These are phyloP conservation scores for Fusarium drepaniforme DNA, from an alignment of 2,329 filamentous ascomycete genomes.

Conservation along the genomic window DNA sequence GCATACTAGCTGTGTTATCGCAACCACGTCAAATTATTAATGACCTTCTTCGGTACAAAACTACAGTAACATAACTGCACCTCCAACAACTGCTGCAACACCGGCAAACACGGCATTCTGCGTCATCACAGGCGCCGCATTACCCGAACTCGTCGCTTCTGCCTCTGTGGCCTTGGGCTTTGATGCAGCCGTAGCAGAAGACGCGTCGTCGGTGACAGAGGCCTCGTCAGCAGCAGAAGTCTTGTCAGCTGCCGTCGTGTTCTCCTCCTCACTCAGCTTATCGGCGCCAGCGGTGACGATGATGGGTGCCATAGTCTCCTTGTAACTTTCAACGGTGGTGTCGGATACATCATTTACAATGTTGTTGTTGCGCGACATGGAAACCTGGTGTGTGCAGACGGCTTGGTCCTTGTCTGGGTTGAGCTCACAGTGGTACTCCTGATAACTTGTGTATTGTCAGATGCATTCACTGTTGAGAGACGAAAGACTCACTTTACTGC, in stretches of 20 bases:
- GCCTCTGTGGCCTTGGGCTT: conserved; percentile 30
- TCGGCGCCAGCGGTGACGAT: conserved; percentile 52
- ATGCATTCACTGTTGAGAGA: not conserved
- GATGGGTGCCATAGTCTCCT: conserved; percentile 43
- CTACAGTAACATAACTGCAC: conserved; percentile 51
- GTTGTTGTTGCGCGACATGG: not conserved
- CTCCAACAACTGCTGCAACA: conserved; percentile 50
- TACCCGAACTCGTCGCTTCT: conserved; percentile 17
- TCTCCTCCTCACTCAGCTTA: not conserved
- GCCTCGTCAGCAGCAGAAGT: conserved; percentile 8
- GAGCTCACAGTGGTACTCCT: conserved; percentile 42
- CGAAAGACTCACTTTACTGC: not conserved
- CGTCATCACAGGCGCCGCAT: conserved; percentile 47
- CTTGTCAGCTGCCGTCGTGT: not conserved
- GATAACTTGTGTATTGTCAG: not conserved
- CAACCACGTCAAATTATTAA: not conserved
- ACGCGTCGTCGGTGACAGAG: not conserved
- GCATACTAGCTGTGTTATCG: not conserved
- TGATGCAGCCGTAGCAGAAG: conserved; percentile 21
- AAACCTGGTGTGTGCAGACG: conserved; percentile 30
- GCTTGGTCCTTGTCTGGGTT: conserved; percentile 39
- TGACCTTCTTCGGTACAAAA: not conserved
- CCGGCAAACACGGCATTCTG: conserved; percentile 52
- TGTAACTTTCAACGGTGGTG: conserved; percentile 30
- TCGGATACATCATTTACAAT: not conserved